Evolutionary conservation across 2,329 filamentous ascomycete species (phyloP).

Genomic region (Aspergillus cejpii): DNA sequence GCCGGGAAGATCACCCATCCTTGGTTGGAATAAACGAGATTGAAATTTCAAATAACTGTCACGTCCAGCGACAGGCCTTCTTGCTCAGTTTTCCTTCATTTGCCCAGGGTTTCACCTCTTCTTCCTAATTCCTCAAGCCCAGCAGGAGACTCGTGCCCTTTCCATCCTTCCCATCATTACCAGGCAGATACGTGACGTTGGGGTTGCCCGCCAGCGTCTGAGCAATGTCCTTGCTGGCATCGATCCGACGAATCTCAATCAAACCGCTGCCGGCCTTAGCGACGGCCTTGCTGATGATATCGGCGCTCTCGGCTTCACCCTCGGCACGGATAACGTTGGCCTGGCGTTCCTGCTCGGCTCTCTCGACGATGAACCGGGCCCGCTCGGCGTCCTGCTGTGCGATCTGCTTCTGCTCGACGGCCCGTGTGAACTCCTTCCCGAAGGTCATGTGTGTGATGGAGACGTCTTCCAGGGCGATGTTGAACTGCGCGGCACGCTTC

Average conservation of each 20-base stretch:
- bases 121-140: conserved; percentile 51
- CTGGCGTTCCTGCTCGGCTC: conserved; percentile 96
- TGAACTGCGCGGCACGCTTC: conserved; percentile 91
- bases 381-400: conserved; percentile 98
- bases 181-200: conserved; percentile 90
- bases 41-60: conserved; percentile 26
- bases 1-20: conserved; percentile 24
- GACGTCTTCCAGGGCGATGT: conserved; percentile 97
- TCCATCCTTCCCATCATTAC: conserved; percentile 55
- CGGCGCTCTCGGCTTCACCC: conserved; percentile 93
- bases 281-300: conserved; percentile 90
- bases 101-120: background rate
- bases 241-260: conserved; percentile 93
- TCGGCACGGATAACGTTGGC: conserved; percentile 97
- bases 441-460: conserved; percentile 99
- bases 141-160: conserved; percentile 62
- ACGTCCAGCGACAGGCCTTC: background rate
- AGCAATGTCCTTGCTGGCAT: conserved; percentile 93
- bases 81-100: conserved; percentile 2
- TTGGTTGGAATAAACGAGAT: conserved; percentile 9
- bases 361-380: conserved; percentile 96
- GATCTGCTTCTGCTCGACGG: conserved; percentile 99
- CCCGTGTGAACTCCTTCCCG: conserved; percentile 95
- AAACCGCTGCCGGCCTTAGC: conserved; percentile 88
- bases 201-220: conserved; percentile 82